phyloP scores from a whole-genome alignment of 1,284 basidiomycete species.

The Sporisorium sorghi region DNA sequence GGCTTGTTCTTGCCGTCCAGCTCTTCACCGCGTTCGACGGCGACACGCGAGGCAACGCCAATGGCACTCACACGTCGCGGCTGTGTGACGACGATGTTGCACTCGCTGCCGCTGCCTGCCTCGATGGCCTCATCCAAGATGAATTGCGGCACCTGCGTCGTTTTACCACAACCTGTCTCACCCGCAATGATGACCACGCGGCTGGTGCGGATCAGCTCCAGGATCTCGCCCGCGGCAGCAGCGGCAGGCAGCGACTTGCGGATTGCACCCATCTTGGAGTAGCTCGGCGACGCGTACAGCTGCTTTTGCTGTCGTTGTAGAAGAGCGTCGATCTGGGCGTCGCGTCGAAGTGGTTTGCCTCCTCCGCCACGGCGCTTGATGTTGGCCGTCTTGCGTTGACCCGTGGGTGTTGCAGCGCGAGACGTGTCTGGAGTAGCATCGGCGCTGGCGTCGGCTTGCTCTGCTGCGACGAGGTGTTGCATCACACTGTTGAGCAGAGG shows the following conservation, averaged over 20 bases:
- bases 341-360: slow-evolving; percentile 63
- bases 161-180: slow-evolving; percentile 85
- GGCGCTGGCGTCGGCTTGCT: slow-evolving; percentile 20
- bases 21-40: slow-evolving; percentile 84
- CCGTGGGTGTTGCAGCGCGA: slow-evolving; percentile 30
- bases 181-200: slow-evolving; percentile 54
- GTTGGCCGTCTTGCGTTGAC: slow-evolving; percentile 6
- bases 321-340: slow-evolving; percentile 73
- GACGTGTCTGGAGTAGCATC: slow-evolving; percentile 30
- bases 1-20: slow-evolving; percentile 68
- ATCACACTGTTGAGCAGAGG: slow-evolving; percentile 66
- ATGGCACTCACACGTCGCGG: slow-evolving; percentile 90
- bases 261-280: slow-evolving; percentile 76
- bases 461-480: slow-evolving; percentile 48
- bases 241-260: slow-evolving; percentile 78
- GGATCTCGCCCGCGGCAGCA: slow-evolving; percentile 81
- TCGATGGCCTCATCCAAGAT: slow-evolving; percentile 79
- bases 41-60: slow-evolving; percentile 87
- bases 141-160: slow-evolving; percentile 84
- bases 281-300: slow-evolving; percentile 81
- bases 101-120: slow-evolving; percentile 75
- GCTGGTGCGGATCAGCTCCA: slow-evolving; percentile 40
- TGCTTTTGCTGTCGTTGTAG: slow-evolving; percentile 75
- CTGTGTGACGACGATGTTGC: slow-evolving; percentile 88
- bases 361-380: slow-evolving; percentile 10